phyloP scores from a whole-genome alignment of 768 basidiomycete species.

The Leucosporidium yakuticum region DNA sequence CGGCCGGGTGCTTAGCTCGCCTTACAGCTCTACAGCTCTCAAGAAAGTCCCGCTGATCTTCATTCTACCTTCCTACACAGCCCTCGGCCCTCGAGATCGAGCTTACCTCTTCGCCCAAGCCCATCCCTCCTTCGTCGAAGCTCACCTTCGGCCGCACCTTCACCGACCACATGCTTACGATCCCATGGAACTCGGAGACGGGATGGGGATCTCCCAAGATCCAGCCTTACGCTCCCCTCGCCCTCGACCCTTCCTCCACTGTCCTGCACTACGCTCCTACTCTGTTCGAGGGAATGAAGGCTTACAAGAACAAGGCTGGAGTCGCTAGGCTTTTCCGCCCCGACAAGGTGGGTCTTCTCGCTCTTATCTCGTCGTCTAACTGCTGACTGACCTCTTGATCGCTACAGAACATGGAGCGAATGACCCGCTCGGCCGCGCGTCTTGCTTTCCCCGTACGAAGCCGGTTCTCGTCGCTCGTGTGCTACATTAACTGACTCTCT shows the following conservation, averaged over 20 bases:
- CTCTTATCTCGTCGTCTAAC: not conserved
- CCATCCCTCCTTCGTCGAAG: slow-evolving; percentile 58
- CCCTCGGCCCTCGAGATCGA: slow-evolving; percentile 27
- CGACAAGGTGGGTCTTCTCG: slow-evolving; percentile 46
- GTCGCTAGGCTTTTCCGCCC: slow-evolving; percentile 81
- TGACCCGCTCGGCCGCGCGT: slow-evolving; percentile 76
- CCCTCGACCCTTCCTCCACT: slow-evolving; percentile 68
- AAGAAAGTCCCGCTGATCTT: not conserved
- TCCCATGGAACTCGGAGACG: slow-evolving; percentile 56
- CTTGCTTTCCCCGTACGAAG: slow-evolving; percentile 37
- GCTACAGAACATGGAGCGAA: slow-evolving; percentile 78
- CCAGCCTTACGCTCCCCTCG: slow-evolving; percentile 69
- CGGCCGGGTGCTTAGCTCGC: not conserved
- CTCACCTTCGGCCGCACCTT: slow-evolving; percentile 83
- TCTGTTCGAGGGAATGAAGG: slow-evolving; percentile 87
- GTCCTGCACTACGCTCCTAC: slow-evolving; percentile 89
- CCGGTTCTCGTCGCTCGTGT: no score
- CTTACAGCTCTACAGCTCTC: not conserved
- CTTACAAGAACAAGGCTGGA: slow-evolving; percentile 66
- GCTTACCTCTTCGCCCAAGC: slow-evolving; percentile 50
- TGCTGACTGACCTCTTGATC: slow-evolving; percentile 37
- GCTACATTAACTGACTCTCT: not conserved
- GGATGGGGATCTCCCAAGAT: slow-evolving; percentile 85
- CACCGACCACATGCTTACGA: slow-evolving; percentile 40
- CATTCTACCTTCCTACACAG: slow-evolving; percentile 3